Conservation (phyloP, 2,329 filamentous ascomycete species). For the Aspergillus tubingensis region DNA sequence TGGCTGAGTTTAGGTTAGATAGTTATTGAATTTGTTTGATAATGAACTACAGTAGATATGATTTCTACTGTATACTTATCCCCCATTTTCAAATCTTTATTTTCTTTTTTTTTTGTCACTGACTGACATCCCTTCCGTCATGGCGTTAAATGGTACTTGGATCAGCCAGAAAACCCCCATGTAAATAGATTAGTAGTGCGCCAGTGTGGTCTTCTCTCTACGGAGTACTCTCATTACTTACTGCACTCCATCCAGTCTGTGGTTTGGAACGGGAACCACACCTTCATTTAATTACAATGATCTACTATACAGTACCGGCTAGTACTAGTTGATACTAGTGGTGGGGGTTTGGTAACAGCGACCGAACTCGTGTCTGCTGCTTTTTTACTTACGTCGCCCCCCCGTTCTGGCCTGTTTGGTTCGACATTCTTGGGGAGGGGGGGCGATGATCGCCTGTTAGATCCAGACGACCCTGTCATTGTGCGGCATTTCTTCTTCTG, state of each 20-base stretch:
- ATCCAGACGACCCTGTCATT: conserved; percentile 18
- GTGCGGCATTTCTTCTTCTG: conserved; percentile 20
- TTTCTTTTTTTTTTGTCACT: too few relatives aligned
- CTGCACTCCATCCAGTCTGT: too few relatives aligned
- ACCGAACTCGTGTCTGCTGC: conserved; percentile 19
- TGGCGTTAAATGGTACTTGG: too few relatives aligned
- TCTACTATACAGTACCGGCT: conserved; percentile 20
- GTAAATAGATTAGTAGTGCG: too few relatives aligned
- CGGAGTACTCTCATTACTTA: too few relatives aligned
- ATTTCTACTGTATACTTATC: neutral
- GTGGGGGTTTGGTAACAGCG: neutral
- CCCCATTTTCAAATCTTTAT: too few relatives aligned
- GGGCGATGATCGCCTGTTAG: conserved; percentile 22
- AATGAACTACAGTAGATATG: neutral
- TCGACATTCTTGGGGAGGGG: conserved; percentile 13
- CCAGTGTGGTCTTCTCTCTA: too few relatives aligned
- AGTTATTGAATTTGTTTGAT: neutral
- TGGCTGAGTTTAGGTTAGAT: neutral
- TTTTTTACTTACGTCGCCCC: conserved; percentile 9
- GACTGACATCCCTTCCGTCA: too few relatives aligned
- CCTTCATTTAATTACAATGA: conserved; percentile 18
- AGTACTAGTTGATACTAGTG: conserved; percentile 24
- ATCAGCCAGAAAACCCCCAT: too few relatives aligned
- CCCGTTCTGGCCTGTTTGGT: conserved; percentile 15
- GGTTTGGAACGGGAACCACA: too few relatives aligned